Base-by-base conservation (phyloP, 2,329 filamentous ascomycete species). In the Cladosporium sphaerospermum region DNA sequence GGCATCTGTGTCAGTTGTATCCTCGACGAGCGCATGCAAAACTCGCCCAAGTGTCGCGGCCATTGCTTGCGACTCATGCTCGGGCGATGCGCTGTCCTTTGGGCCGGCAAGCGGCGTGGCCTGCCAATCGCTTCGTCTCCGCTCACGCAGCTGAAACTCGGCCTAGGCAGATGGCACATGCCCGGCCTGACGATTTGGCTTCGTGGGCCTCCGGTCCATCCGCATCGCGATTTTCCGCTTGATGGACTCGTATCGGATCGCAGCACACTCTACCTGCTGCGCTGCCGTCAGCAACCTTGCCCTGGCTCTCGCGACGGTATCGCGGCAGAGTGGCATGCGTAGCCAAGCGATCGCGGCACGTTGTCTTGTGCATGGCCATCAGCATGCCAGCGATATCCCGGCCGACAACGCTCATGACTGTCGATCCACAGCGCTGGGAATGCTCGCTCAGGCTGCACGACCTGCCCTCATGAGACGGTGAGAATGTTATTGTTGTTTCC, bases 101-200 rank as follows among this genome's bases (percentile, higher is more conserved):
- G 16, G 18, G 39, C 37, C 48, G 48, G 18, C 40, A 51, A 16
- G 36, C 36, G 39, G 51, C 44, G 28, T 14, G 48, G 48, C 37
- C 44, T 42, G 52, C 52, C 52, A 47, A 54, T 54, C 52, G 45
- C 40, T 14, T 44, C 28, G n/a, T 43, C 43, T 43, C 45, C 44
- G 52, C 52, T 54, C 23, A n/a, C 9, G 16, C 18, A 47, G 44
- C 44, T 54, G 52, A 48, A 53, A 53, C 52, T 47, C 49, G 49
- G 33, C 41, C 40, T 44, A 44, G 49, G 32, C 32, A 37, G 4
- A 50, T 42, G 47, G 47, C 47, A 50, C 47, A 50, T 50, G 42
- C 37, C 47, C 47, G 47, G 48, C 40, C 34, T 40, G 23, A 44
- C 42, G 40, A 51, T 51, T 51, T 44, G 48, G 40, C 48, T 51